These are phyloP conservation scores for Saturnispora quitensis DNA, from an alignment of 805 yeast genomes.

Conservation along the genomic window DNA sequence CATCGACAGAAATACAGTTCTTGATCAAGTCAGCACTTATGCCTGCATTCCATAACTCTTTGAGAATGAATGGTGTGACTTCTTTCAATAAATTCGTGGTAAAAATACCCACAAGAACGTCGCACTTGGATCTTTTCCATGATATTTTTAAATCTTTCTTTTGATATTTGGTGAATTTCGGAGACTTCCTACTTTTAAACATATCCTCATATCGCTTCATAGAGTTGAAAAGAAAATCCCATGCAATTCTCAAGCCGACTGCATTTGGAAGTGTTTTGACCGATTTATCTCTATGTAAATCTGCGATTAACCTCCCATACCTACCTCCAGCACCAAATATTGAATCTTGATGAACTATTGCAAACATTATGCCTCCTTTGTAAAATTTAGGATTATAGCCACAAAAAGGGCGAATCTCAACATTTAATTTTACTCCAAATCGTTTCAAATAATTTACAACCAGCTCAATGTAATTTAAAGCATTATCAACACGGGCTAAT, in stretches of 20 bases:
- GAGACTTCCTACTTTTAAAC: slow-evolving; percentile 19
- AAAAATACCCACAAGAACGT: slow-evolving; percentile 69
- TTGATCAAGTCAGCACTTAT: slow-evolving; percentile 67
- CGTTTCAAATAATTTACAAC: slow-evolving; percentile 46
- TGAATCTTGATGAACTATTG: slow-evolving; percentile 58
- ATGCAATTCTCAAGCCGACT: slow-evolving; percentile 81
- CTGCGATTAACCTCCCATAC: slow-evolving; percentile 64
- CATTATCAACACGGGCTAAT: slow-evolving; percentile 49
- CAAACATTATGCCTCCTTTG: slow-evolving; percentile 79
- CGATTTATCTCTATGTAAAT: slow-evolving; percentile 45
- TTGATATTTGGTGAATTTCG: slow-evolving; percentile 24
- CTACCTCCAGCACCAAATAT: slow-evolving; percentile 90
- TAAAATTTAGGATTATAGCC: slow-evolving; percentile 79
- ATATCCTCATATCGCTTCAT: slow-evolving; percentile 39
- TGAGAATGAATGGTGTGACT: slow-evolving; percentile 55
- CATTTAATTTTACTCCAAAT: slow-evolving; percentile 41
- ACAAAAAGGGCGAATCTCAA: slow-evolving; percentile 71
- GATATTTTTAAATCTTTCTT: slow-evolving; percentile 22
- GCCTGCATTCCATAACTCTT: slow-evolving; percentile 64
- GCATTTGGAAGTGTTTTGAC: slow-evolving; percentile 39
- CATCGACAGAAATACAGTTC: slow-evolving; percentile 46
- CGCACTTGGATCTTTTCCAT: slow-evolving; percentile 61
- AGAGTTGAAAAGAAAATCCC: slow-evolving; percentile 51
- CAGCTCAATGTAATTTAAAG: slow-evolving; percentile 50
- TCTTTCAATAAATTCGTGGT: slow-evolving; percentile 47